A percentile compares a stretch with the other conserved stretches of the same genome.
phyloP scores from a whole-genome alignment of 2,329 filamentous ascomycete genomes.

The Cercospora sp. region DNA sequence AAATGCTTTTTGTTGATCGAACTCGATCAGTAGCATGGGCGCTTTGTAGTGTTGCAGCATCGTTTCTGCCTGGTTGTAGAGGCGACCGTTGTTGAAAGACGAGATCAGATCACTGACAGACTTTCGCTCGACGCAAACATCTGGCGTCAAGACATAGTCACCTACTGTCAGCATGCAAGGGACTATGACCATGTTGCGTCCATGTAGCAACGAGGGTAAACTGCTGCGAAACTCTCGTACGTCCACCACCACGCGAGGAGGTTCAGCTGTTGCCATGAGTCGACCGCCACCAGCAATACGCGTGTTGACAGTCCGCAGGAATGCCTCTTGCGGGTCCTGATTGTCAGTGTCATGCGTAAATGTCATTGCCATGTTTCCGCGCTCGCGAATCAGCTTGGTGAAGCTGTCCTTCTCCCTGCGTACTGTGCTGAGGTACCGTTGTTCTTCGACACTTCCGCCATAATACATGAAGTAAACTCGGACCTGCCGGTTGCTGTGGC shows the following conservation, averaged over 20 bases:
- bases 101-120: constrained; percentile 87
- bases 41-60: constrained; percentile 93
- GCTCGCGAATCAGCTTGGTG: constrained; percentile 90
- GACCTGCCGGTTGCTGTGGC: constrained; percentile 84
- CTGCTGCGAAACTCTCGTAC: constrained; percentile 95
- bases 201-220: constrained; percentile 86
- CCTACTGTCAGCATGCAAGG: constrained; percentile 96
- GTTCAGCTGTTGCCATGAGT: constrained; percentile 77
- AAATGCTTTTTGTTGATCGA: constrained; percentile 95
- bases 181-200: constrained; percentile 80
- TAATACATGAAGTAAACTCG: constrained; percentile 98
- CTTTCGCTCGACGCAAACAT: constrained; percentile 93
- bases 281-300: constrained; percentile 91
- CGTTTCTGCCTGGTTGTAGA: constrained; percentile 88
- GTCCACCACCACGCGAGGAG: constrained; percentile 89
- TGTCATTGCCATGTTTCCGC: constrained; percentile 84
- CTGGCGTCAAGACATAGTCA: constrained; percentile 89
- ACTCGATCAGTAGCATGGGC: constrained; percentile 93
- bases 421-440: constrained; percentile 84
- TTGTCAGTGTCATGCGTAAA: constrained; percentile 69
- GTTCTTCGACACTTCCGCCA: constrained; percentile 89
- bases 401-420: constrained; percentile 97
- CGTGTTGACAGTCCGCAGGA: constrained; percentile 93
- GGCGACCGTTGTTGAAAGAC: constrained; percentile 85
- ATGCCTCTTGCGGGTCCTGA: constrained; percentile 84